Base-by-base conservation (phyloP, 805 yeast genomes). In the Pichia nakasei region DNA sequence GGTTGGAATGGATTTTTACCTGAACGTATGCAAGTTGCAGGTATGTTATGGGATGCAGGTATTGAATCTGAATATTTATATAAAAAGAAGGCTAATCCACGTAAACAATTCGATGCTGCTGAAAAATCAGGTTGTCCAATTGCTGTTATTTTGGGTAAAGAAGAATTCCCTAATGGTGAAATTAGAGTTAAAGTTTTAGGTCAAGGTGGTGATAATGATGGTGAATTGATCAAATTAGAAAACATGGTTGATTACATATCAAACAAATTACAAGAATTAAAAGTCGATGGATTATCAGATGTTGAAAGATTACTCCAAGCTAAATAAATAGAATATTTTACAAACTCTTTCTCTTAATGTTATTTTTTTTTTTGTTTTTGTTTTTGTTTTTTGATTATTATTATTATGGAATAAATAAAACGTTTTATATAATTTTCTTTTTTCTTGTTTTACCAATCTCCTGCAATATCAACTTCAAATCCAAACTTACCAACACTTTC, bases 61-160 rank as follows among this genome's bases (percentile, higher is more conserved):
- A 80, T 93, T 51, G 94, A 86, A 61, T 72, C 95, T 38, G 98
- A 93, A 68, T 94, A 80, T 63, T 72, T 91, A 49, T 93, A 86
- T 71, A 93, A 93, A 66, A 76, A 86, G 44, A 93, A 93, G 70
- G 95, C 94, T 44, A 93, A 93, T 64, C 84, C 88, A 46, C 82
- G 95, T 63, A 93, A 91, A 65, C 98, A 93, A 68, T 93, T 93
- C 52, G 97, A 91, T 56, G 95, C 96, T 41, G 97, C 98, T 36
- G 98, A 93, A 56, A 89, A 86, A 66, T 70, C 87, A 2, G 97
- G 96, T 21, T 86, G 95, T 55, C 82, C 88, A 47, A 55, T 88
- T 37, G 96, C 93, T 12, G 95, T 93, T 37, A 93, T 93, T 52
- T 70, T 93, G 45, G 98, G 98, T 56, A 94, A 91, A 63, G 97